Percentiles rank a stretch among this genome's conserved stretches.
Evolutionary conservation across 1,139 yeast species (phyloP).

Genomic region (Blastobotrys persicus): DNA sequence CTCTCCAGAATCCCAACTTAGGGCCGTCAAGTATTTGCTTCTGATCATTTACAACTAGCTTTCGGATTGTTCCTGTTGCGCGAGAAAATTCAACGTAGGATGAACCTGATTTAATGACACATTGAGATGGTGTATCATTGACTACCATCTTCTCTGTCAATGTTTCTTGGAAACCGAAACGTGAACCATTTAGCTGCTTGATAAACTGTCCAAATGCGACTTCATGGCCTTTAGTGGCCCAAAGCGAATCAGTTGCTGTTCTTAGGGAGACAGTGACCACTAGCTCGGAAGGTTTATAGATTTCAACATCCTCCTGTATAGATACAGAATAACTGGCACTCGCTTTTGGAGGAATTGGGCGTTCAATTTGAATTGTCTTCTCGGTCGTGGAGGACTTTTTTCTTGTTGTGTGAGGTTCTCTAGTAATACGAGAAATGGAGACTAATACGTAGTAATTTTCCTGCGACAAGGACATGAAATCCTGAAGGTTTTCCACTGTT

Average conservation of each 20-base stretch:
- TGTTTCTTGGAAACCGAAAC: slow-evolving; percentile 25
- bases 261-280: slow-evolving; percentile 21
- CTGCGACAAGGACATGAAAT: slow-evolving; percentile 19
- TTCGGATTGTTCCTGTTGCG: slow-evolving; percentile 17
- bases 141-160: no score
- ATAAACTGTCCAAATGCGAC: slow-evolving; percentile 31
- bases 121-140: slow-evolving; percentile 8
- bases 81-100: slow-evolving; percentile 21
- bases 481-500: slow-evolving; percentile 19
- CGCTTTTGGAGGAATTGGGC: background rate
- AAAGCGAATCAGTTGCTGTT: slow-evolving; percentile 17
- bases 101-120: slow-evolving; percentile 5
- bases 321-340: background rate
- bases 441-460: slow-evolving; percentile 12
- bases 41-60: slow-evolving; percentile 22
- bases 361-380: background rate
- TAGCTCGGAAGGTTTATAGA: slow-evolving; percentile 10
- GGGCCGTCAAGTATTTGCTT: slow-evolving; percentile 21
- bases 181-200: slow-evolving; percentile 23
- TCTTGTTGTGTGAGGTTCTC: background rate
- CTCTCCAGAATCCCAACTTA: slow-evolving; percentile 34
- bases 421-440: background rate
- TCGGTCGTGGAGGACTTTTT: background rate
- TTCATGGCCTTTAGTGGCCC: slow-evolving; percentile 27
- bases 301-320: background rate